Evolutionary conservation across 2,329 filamentous ascomycete genomes (phyloP), one percentile per base, ranked within the genome.

Genomic region (Clarireedia homoeocarpa): DNA sequence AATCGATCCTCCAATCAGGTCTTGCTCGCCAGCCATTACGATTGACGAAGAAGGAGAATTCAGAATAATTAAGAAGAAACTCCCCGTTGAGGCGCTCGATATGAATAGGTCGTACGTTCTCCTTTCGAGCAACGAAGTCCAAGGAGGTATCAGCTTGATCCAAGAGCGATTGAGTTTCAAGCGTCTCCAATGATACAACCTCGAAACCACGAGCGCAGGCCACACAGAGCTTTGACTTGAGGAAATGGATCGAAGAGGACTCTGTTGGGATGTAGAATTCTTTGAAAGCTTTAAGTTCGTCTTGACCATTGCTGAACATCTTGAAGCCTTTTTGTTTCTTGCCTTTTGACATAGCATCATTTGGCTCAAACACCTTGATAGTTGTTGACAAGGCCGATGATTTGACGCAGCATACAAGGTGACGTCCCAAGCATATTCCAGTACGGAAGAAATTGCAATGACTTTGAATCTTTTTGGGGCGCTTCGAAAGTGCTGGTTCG

Each of bases 11-110:
- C 94, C 94, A 99, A 72, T 99, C 94, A 5, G 91, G 91, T 66
- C 91, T 82, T 53, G 92, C 92, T 61, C 94, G 85, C 94, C 94
- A 99, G 39, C 94, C 94, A 71, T 99, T 97, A 66, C 94, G 84
- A 73, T 99, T 97, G 69, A 99, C 94, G 68, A 97, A 99, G 82
- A 99, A 99, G 12, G 90, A 96, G 73, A 96, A 99, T 71, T 99
- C 94, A 4, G 90, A 94, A 74, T 99, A 99, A 73, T 96, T 97
- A 61, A 99, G 84, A 64, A 99, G 73, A 77, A 99, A 99, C 70
- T 99, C 94, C 70, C 92, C 91, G 64, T 95, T 95, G 69, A 97
- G 85, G 47, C 94, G 88, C 72, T 99, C 95, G 63, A 99, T 97
- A 68, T 97, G 92, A 62, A 99, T 95, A 2, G 94, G 92, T 70